Evolutionary conservation across 148 eudicot genomes (phyloP).

Genomic region (Vaccinium macrocarpon): DNA sequence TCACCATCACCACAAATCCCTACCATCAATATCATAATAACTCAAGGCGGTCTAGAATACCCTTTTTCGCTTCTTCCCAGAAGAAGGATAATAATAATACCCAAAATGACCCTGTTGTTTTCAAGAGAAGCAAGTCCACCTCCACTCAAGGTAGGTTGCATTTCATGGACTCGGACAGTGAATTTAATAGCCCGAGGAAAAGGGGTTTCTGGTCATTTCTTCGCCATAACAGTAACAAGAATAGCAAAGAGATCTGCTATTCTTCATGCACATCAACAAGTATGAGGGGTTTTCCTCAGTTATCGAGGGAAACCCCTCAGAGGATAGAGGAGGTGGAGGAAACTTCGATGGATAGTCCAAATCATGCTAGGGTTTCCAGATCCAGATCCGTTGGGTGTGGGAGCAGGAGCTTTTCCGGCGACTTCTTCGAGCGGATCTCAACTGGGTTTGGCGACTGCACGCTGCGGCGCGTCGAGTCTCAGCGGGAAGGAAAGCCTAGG

Average conservation of each 20-base stretch:
- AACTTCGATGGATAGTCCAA: conserved; percentile 45
- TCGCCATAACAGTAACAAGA: conserved; percentile 7
- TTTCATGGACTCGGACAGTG: conserved; percentile 18
- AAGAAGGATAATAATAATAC: conserved; percentile 34
- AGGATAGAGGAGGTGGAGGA: conserved; percentile 40
- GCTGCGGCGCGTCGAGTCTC: conserved; percentile 80
- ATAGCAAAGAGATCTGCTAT: conserved; percentile 11
- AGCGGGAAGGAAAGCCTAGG: conserved; percentile 56
- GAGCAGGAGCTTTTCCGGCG: conserved; percentile 86
- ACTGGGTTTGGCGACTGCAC: conserved; percentile 92
- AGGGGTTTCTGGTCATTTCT: conserved; percentile 80
- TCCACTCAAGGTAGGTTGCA: conserved; percentile 26
- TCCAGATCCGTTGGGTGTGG: conserved; percentile 98
- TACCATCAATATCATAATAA: background rate
- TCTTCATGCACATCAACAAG: background rate
- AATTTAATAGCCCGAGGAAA: conserved; percentile 32
- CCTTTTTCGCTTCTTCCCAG: conserved; percentile 44
- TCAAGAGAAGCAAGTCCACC: conserved; percentile 75
- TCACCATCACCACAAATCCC: background rate
- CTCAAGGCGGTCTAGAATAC: conserved; percentile 37
- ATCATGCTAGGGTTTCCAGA: conserved; percentile 60
- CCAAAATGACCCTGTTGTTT: conserved; percentile 13
- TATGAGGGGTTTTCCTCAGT: conserved; percentile 3
- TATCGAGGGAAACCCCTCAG: conserved; percentile 12
- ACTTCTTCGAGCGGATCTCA: conserved; percentile 76